Evolutionary conservation across 2,329 filamentous ascomycete genomes (phyloP), one percentile per base, ranked within the genome.

Genomic region (Fonsecaea nubica): DNA sequence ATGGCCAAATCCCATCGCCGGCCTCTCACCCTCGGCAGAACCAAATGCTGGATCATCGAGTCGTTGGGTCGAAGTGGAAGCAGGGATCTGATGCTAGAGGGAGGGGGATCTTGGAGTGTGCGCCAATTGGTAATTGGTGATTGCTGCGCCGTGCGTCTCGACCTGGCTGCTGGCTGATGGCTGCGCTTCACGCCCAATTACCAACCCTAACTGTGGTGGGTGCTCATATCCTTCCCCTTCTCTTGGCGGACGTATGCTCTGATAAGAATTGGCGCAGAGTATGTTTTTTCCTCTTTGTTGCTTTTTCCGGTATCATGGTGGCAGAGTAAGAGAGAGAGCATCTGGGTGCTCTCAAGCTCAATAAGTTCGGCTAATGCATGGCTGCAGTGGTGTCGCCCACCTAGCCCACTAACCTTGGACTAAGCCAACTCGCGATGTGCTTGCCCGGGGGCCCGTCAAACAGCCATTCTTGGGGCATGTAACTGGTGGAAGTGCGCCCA

Each of bases 351-450:
- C 6, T 48, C 56, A 33, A 59, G 25, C 57, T 59, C 25, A 13
- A 50, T 10, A 18, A 10, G 18, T 50, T 50, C 45, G 32, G 45
- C 58, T 61, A 61, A 61, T 38, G 58, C 58, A 53, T 40, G 58
- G 45, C 35, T 50, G 45, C 45, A 25, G 18, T 50, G 45, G 58
- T 35, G 15, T 50, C 25, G 58, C 18, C 18, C 21, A 21, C 21
- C 8, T 1, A 4, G 45, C 18, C 18, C 45, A 50, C 32, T 61
- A 61, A 21, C 42, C 36, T 6, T 52, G 35, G 32, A 25, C 52
- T 61, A 61, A 48, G 45, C 58, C 40, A n/a, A 32, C 58, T 61
- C 38, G 57, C 57, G 57, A 59, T 18, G 21, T 59, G 57, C 57
- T n/a, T 48, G 25, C 58, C 58, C 58, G 45, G 58, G 42, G n/a